Evolutionary conservation across 345 rosid genomes (phyloP).

Genomic region (Luvunga scandens): DNA sequence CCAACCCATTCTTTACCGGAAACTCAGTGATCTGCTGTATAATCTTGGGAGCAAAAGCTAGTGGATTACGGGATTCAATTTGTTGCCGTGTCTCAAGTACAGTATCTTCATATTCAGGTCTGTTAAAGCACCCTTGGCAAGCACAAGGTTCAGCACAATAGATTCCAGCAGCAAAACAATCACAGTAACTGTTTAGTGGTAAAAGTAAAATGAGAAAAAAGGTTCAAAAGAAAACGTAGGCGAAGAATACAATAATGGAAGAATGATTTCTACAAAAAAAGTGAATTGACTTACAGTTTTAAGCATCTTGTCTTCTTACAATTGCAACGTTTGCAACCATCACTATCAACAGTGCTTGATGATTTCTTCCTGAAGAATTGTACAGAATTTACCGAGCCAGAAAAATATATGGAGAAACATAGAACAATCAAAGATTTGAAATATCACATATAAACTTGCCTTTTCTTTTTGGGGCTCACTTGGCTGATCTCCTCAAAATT

Average conservation of each 20-base stretch:
- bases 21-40: conserved; percentile 24
- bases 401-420: background rate
- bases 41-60: conserved; percentile 65
- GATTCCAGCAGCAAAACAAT: conserved; percentile 65
- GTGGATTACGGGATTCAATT: conserved; percentile 61
- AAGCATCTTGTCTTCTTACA: conserved; percentile 62
- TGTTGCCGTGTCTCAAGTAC: conserved; percentile 53
- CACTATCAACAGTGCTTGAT: conserved; percentile 26
- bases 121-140: conserved; percentile 57
- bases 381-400: background rate
- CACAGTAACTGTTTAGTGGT: conserved; percentile 53
- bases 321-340: conserved; percentile 59
- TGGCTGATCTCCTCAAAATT: conserved; percentile 34
- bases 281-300: conserved; percentile 51
- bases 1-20: conserved; percentile 23
- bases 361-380: conserved; percentile 42
- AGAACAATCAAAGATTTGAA: conserved; percentile 2
- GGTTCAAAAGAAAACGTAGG: background rate
- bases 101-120: conserved; percentile 47
- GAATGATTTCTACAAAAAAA: background rate
- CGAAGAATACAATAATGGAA: background rate
- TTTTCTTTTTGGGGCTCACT: conserved; percentile 43
- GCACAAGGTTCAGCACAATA: conserved; percentile 57
- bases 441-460: conserved; percentile 27
- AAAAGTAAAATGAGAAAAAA: background rate